These are phyloP conservation scores for Tritrichomonas foetus DNA, from an alignment of 208 protist species.

Conservation along the genomic window DNA sequence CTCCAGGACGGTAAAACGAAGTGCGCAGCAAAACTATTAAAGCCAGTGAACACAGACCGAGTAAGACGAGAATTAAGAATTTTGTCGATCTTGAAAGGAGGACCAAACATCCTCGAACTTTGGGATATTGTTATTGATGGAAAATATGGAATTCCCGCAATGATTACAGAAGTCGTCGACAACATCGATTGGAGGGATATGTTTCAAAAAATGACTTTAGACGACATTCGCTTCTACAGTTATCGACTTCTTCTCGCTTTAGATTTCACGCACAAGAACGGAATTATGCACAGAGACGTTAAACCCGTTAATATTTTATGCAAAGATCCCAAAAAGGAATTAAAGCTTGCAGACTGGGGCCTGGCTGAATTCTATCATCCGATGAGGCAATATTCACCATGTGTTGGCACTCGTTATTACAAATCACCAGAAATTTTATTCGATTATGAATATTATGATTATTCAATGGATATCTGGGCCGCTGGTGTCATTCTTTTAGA, in stretches of 20 bases:
- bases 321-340: not conserved
- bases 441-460: not conserved
- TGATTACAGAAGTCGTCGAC: not conserved
- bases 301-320: not conserved
- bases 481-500: not conserved
- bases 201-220: not conserved
- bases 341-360: not conserved
- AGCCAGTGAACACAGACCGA: not conserved
- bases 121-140: not conserved
- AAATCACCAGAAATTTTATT: not conserved
- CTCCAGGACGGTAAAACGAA: not conserved
- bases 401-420: not conserved
- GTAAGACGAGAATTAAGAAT: not conserved
- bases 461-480: not conserved
- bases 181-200: not conserved
- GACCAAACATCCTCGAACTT: not conserved
- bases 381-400: not conserved
- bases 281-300: not conserved
- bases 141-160: not conserved
- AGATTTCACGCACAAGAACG: not conserved
- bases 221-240: not conserved
- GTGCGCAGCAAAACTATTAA: not conserved
- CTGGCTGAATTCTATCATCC: conserved; percentile 21
- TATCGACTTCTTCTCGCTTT: not conserved
- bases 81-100: not conserved